Evolutionary conservation across 345 rosid species (phyloP).

Genomic region (Populus tremula): DNA sequence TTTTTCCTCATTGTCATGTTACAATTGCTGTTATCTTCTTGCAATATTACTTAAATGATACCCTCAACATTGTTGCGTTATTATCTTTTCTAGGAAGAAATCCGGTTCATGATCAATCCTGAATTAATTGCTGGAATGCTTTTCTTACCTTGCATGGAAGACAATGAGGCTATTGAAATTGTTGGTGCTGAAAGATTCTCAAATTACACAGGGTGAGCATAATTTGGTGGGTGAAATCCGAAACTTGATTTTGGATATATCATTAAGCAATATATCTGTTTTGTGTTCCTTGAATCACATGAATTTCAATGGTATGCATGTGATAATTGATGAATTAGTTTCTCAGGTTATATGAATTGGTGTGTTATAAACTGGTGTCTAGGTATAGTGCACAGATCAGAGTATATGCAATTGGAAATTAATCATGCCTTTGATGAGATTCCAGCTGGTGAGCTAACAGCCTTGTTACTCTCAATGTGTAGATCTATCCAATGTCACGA

Average conservation of each 20-base stretch:
- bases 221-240: not conserved
- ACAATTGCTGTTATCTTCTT: not conserved
- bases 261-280: not conserved
- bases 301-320: not conserved
- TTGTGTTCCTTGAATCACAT: not conserved
- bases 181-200: slow-evolving; percentile 88
- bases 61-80: not conserved
- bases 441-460: not conserved
- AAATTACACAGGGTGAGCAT: slow-evolving; percentile 74
- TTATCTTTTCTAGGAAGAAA: slow-evolving; percentile 69
- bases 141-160: slow-evolving; percentile 84
- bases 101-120: slow-evolving; percentile 93
- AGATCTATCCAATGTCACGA: not conserved
- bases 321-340: not conserved
- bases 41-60: not conserved
- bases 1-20: not conserved
- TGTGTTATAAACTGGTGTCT: not conserved
- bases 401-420: not conserved
- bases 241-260: not conserved
- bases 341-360: not conserved
- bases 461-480: not conserved
- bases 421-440: not conserved
- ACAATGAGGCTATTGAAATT: slow-evolving; percentile 84
- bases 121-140: slow-evolving; percentile 91
- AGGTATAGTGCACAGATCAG: not conserved